Conservation (phyloP, 768 basidiomycete species). For the Boletus rubroflammeus region DNA sequence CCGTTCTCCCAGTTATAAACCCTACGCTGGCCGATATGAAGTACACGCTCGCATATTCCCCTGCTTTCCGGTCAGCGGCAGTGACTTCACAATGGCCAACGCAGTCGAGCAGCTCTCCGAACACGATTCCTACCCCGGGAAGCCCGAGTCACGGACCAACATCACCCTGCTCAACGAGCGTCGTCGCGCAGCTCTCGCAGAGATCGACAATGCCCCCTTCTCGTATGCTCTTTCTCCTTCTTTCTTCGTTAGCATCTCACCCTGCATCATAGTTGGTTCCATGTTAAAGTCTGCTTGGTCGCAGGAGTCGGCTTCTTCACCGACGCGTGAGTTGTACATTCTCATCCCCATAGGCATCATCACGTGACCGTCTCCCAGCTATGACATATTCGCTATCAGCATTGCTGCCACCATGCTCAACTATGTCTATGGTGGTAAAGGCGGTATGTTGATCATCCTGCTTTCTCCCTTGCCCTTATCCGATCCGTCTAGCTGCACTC, state of each 20-base stretch:
- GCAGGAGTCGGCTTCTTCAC: slow-evolving; percentile 91
- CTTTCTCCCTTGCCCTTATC: neutral
- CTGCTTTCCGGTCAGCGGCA: neutral
- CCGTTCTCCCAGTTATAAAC: slow-evolving; percentile 17
- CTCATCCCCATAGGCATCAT: neutral
- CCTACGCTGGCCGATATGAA: neutral
- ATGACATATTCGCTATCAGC: slow-evolving; percentile 89
- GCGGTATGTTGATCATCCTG: neutral
- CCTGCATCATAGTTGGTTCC: slow-evolving; percentile 61
- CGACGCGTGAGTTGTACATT: slow-evolving; percentile 53
- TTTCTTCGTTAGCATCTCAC: neutral
- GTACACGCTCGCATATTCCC: neutral
- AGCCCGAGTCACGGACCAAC: slow-evolving; percentile 19
- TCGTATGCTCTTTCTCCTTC: slow-evolving; percentile 45
- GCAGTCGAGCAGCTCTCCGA: slow-evolving; percentile 25
- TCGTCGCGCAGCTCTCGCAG: slow-evolving; percentile 75
- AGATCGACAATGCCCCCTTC: slow-evolving; percentile 85
- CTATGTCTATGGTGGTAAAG: slow-evolving; percentile 65
- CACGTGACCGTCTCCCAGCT: slow-evolving; percentile 28
- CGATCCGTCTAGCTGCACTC: slow-evolving; percentile 23
- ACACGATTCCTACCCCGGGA: slow-evolving; percentile 30
- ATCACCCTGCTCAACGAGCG: slow-evolving; percentile 56
- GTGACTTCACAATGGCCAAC: slow-evolving; percentile 17
- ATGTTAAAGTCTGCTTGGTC: slow-evolving; percentile 68
- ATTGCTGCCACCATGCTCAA: slow-evolving; percentile 82